Conservation (phyloP, 225 moss, liverwort and hornwort genomes). For the Polytrichum commune region DNA sequence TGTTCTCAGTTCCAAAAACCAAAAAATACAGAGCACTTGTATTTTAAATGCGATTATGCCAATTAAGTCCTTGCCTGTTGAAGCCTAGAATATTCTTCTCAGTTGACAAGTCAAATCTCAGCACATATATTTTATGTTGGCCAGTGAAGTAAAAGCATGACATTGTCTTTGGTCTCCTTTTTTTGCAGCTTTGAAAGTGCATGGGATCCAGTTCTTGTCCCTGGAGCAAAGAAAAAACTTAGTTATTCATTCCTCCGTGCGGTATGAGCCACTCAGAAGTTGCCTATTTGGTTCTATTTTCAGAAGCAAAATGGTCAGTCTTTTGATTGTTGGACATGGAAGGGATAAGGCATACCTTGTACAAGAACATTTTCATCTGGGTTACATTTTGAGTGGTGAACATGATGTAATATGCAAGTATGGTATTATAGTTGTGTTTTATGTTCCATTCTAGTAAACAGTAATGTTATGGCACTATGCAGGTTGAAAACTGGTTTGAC, state of each 20-base stretch:
- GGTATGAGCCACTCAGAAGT: slow-evolving; percentile 31
- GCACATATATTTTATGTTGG: background rate
- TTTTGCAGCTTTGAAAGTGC: slow-evolving; percentile 74
- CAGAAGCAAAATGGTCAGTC: background rate
- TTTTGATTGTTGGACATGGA: background rate
- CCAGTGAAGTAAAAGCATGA: background rate
- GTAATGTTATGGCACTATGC: slow-evolving; percentile 13
- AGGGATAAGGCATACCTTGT: background rate
- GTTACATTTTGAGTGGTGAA: too few species aligned
- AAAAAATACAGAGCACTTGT: too few species aligned
- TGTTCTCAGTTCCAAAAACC: too few species aligned
- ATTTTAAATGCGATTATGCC: too few species aligned
- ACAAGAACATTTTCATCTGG: too few species aligned
- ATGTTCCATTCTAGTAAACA: too few species aligned
- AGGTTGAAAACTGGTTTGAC: slow-evolving; percentile 83
- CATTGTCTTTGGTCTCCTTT: slow-evolving; percentile 9
- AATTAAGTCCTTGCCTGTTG: background rate
- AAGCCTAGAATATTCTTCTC: too few species aligned
- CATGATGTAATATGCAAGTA: too few species aligned
- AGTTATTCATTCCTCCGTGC: slow-evolving; percentile 80
- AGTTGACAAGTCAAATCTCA: too few species aligned
- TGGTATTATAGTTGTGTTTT: too few species aligned
- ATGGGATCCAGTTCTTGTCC: slow-evolving; percentile 87
- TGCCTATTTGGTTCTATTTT: background rate
- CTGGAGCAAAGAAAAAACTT: slow-evolving; percentile 61